Conservation (phyloP, 1,284 basidiomycete species). For the Trichosporon faecale region DNA sequence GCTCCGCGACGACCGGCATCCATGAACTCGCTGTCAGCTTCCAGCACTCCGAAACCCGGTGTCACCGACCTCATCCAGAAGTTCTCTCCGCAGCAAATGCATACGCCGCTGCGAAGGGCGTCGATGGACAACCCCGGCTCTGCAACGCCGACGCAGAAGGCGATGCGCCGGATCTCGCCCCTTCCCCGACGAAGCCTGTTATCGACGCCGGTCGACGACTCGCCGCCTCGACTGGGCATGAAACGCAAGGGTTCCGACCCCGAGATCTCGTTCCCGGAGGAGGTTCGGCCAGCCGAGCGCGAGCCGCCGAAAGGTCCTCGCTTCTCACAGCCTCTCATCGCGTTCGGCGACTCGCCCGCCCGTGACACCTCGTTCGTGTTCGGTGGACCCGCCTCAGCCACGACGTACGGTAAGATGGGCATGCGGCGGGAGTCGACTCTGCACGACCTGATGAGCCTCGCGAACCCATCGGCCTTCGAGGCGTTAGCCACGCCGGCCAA, state of each 20-base stretch:
- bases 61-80: constrained; percentile 12
- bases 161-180: constrained; percentile 17
- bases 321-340: constrained; percentile 23
- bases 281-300: neutral
- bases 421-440: constrained; percentile 11
- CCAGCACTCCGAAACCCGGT: constrained; percentile 8
- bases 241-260: constrained; percentile 24
- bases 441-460: constrained; percentile 20
- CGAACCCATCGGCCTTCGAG: neutral
- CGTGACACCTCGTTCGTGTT: constrained; percentile 16
- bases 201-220: constrained; percentile 3
- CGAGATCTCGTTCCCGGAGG: constrained; percentile 1
- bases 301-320: constrained; percentile 7
- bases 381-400: neutral
- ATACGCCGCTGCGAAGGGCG: neutral
- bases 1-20: constrained; percentile 5
- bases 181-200: constrained; percentile 11
- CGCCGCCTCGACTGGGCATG: neutral
- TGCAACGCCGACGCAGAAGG: neutral
- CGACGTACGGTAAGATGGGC: neutral
- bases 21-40: neutral
- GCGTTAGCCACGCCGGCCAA: neutral
- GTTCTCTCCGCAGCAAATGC: constrained; percentile 10
- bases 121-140: neutral
- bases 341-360: constrained; percentile 21